These are phyloP conservation scores for Metschnikowia lunata DNA, from an alignment of 805 yeast species.

Conservation along the genomic window DNA sequence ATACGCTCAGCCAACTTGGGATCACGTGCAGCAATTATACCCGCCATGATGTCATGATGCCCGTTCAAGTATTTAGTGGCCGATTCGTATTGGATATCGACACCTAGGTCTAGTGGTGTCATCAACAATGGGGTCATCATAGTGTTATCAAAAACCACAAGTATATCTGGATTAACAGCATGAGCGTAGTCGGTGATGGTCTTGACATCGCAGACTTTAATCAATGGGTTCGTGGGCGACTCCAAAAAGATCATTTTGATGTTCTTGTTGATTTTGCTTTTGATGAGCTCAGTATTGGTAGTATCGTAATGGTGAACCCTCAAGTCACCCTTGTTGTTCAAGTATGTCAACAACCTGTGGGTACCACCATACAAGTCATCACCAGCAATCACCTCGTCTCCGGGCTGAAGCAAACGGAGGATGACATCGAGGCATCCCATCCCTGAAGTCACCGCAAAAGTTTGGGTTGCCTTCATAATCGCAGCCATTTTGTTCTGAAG, in stretches of 20 bases:
- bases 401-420: slow-evolving; percentile 66
- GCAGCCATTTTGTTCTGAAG: slow-evolving; percentile 74
- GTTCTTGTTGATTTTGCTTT: slow-evolving; percentile 46
- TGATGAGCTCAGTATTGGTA: slow-evolving; percentile 60
- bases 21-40: slow-evolving; percentile 70
- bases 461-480: slow-evolving; percentile 71
- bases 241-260: slow-evolving; percentile 83
- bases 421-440: slow-evolving; percentile 92
- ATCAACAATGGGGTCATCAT: slow-evolving; percentile 92
- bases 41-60: slow-evolving; percentile 97
- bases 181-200: slow-evolving; percentile 66
- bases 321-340: slow-evolving; percentile 59
- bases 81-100: slow-evolving; percentile 88
- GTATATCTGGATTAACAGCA: slow-evolving; percentile 56
- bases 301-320: slow-evolving; percentile 78
- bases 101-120: slow-evolving; percentile 82
- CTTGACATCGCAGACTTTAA: slow-evolving; percentile 79
- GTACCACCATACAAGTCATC: slow-evolving; percentile 95
- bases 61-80: slow-evolving; percentile 92
- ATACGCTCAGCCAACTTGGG: slow-evolving; percentile 62
- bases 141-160: slow-evolving; percentile 88
- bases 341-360: slow-evolving; percentile 73
- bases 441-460: slow-evolving; percentile 83
- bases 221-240: slow-evolving; percentile 90
- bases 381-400: slow-evolving; percentile 92